Percentiles rank a stretch among this genome's conserved stretches.
Evolutionary conservation across 805 yeast genomes (phyloP).

Genomic region (Candida bentonensis): DNA sequence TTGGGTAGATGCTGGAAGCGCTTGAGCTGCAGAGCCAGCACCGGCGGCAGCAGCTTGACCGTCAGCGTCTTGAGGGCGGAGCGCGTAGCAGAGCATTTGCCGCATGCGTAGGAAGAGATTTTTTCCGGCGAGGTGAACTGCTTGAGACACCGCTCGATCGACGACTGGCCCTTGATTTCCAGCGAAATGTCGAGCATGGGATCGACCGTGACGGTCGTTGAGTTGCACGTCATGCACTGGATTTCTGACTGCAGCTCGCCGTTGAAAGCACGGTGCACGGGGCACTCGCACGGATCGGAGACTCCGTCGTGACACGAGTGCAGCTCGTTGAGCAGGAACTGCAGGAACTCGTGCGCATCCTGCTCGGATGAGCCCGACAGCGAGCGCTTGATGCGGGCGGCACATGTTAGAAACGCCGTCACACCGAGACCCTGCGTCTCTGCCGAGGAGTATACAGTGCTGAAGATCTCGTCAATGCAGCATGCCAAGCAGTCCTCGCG

Average conservation of each 20-base stretch:
- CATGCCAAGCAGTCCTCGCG: slow-evolving; percentile 57
- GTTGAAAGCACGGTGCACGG: slow-evolving; percentile 69
- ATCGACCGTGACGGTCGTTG: slow-evolving; percentile 58
- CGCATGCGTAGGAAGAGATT: slow-evolving; percentile 66
- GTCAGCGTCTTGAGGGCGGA: slow-evolving; percentile 61
- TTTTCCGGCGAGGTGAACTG: slow-evolving; percentile 68
- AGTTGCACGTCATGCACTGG: slow-evolving; percentile 54
- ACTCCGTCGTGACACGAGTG: slow-evolving; percentile 28
- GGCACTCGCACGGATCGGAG: slow-evolving; percentile 44
- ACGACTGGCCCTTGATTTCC: slow-evolving; percentile 35
- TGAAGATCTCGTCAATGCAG: slow-evolving; percentile 65
- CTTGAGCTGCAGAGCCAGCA: slow-evolving; percentile 73
- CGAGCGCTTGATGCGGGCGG: slow-evolving; percentile 36
- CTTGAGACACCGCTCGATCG: slow-evolving; percentile 51
- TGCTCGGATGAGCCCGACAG: slow-evolving; percentile 95
- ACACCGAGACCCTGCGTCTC: slow-evolving; percentile 64
- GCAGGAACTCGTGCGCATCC: slow-evolving; percentile 98
- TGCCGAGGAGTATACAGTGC: slow-evolving; percentile 54
- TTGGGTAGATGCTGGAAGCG: slow-evolving; percentile 42
- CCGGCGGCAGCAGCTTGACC: slow-evolving; percentile 57
- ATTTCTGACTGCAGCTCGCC: slow-evolving; percentile 76
- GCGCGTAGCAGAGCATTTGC: slow-evolving; percentile 45
- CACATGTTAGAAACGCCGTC: slow-evolving; percentile 47
- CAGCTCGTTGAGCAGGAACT: slow-evolving; percentile 72
- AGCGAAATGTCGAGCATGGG: slow-evolving; percentile 84